Conservation (phyloP, 2,329 filamentous ascomycete species). For the Hypoxylon sp. region DNA sequence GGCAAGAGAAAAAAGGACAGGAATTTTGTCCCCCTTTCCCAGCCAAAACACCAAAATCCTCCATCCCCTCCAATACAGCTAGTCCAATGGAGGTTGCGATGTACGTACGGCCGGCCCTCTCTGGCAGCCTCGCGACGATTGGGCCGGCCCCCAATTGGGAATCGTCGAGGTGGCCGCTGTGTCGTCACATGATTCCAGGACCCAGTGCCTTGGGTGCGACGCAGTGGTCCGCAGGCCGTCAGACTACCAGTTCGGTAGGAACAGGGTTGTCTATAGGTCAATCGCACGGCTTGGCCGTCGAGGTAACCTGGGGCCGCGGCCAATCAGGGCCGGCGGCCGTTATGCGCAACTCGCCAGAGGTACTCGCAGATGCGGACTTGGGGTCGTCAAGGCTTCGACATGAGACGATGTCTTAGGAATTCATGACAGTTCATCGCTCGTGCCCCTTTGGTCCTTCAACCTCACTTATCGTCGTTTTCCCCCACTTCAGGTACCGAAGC, state of each 20-base stretch:
- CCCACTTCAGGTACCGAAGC: conserved; percentile 46
- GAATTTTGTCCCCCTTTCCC: too few species aligned
- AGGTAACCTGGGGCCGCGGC: conserved; percentile 21
- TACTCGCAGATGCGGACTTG: conserved; percentile 45
- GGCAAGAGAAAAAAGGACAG: not conserved
- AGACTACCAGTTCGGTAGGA: conserved; percentile 41
- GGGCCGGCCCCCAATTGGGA: conserved; percentile 37
- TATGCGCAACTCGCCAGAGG: conserved; percentile 39
- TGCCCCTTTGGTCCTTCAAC: conserved; percentile 42
- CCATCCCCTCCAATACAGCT: conserved; percentile 1
- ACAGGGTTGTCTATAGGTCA: conserved; percentile 44
- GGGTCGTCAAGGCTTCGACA: conserved; percentile 41
- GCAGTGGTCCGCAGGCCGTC: conserved; percentile 38
- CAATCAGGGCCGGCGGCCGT: conserved; percentile 40
- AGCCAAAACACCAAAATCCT: not conserved
- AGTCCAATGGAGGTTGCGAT: conserved; percentile 32
- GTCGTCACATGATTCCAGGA: conserved; percentile 42
- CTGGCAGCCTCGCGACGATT: conserved; percentile 26
- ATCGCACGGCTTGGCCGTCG: conserved; percentile 35
- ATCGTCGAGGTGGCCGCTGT: conserved; percentile 27
- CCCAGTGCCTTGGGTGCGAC: conserved; percentile 41
- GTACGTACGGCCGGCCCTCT: conserved; percentile 29
- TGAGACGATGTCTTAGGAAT: conserved; percentile 46
- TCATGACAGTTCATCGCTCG: conserved; percentile 45
- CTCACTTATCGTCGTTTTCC: conserved; percentile 45